Evolutionary conservation across 768 basidiomycete genomes (phyloP).

Genomic region (Auriscalpium vulgare): DNA sequence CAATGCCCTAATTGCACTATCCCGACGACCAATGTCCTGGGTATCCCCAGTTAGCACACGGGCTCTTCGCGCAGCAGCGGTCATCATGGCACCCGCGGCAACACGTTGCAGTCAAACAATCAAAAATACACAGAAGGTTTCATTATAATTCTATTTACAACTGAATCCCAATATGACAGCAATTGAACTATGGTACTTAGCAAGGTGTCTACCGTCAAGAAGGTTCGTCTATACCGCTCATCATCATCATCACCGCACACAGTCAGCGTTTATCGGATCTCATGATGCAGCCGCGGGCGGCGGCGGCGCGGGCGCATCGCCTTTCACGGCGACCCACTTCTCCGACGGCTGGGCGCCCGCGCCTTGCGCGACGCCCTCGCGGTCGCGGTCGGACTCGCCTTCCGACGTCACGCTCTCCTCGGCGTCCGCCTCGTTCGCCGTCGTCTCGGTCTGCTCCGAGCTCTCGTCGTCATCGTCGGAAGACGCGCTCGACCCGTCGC

Average conservation of each 20-base stretch:
- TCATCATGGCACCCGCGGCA: not conserved
- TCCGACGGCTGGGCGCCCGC: slow-evolving; percentile 30
- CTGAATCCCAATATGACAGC: not conserved
- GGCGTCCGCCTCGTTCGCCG: slow-evolving; percentile 56
- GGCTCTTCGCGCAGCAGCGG: not conserved
- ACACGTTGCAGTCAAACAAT: not conserved
- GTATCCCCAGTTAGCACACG: too few species aligned
- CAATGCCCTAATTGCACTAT: too few species aligned
- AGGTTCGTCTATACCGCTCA: not conserved
- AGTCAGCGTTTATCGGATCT: too few species aligned
- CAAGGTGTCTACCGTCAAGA: not conserved
- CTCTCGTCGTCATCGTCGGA: slow-evolving; percentile 41
- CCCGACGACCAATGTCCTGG: too few species aligned
- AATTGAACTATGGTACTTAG: not conserved
- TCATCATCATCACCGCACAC: too few species aligned
- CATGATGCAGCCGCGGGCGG: not conserved
- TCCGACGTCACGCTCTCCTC: slow-evolving; percentile 75
- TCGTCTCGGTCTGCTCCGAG: slow-evolving; percentile 50
- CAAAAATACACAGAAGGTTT: not conserved
- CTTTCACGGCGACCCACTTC: slow-evolving; percentile 75
- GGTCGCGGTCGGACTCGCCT: slow-evolving; percentile 45
- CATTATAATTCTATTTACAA: not conserved
- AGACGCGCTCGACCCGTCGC: slow-evolving; percentile 7
- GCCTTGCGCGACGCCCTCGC: slow-evolving; percentile 20
- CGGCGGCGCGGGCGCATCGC: slow-evolving; percentile 21